Percentiles rank a stretch among this genome's conserved stretches.
phyloP scores from a whole-genome alignment of 2,329 filamentous ascomycete genomes.

The Dactylellina drechsleri region DNA sequence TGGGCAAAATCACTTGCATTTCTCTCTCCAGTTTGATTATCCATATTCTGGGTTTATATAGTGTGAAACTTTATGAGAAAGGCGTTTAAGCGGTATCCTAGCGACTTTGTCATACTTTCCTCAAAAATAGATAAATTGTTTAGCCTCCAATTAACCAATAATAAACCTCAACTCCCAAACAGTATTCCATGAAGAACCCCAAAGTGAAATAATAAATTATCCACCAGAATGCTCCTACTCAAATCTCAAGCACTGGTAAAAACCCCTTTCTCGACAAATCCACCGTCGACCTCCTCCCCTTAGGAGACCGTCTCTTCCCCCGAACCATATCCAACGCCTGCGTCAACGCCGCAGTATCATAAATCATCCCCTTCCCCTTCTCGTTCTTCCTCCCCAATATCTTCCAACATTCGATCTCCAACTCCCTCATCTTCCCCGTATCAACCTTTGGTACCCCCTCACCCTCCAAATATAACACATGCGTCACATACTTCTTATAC shows the following conservation, averaged over 20 bases:
- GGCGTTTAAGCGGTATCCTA: background rate
- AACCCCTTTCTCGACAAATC: constrained; percentile 34
- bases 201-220: background rate
- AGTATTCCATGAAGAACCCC: background rate
- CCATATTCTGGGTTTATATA: too few relatives aligned
- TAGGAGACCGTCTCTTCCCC: constrained; percentile 54
- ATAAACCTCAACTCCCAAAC: background rate
- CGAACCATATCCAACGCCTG: constrained; percentile 57
- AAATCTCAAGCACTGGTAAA: constrained; percentile 34
- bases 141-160: background rate
- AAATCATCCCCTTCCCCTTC: constrained; percentile 58
- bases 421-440: constrained; percentile 68
- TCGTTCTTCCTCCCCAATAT: constrained; percentile 62
- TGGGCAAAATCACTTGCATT: background rate
- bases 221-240: background rate
- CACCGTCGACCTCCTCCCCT: constrained; percentile 57
- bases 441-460: constrained; percentile 77
- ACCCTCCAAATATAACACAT: constrained; percentile 81
- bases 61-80: too few relatives aligned
- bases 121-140: background rate
- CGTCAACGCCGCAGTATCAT: constrained; percentile 55
- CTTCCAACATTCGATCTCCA: constrained; percentile 81
- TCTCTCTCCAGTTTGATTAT: too few relatives aligned
- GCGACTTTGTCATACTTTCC: background rate
- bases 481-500: constrained; percentile 78